Percentiles rank a stretch among this genome's conserved stretches.
phyloP scores from a whole-genome alignment of 805 yeast species.

The Sugiyamaella marilandica region DNA sequence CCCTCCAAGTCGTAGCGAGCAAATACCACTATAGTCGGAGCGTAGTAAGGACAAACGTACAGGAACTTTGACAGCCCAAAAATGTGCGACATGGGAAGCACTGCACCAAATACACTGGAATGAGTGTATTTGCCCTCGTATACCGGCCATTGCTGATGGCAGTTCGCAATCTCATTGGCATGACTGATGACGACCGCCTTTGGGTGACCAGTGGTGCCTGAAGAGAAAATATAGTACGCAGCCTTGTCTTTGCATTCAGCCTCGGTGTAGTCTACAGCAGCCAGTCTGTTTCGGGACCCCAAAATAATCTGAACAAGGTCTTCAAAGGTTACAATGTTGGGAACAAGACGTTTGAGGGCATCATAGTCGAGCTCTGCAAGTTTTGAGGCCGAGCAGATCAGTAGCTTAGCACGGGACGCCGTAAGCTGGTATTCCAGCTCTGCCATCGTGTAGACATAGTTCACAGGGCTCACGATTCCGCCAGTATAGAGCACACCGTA shows the following conservation, averaged over 20 bases:
- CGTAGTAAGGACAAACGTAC: slow-evolving; percentile 22
- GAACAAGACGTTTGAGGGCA: background rate
- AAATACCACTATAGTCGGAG: slow-evolving; percentile 24
- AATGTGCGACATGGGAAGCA: slow-evolving; percentile 32
- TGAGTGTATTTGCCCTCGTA: background rate
- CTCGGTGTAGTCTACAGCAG: background rate
- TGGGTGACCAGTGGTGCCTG: slow-evolving; percentile 97
- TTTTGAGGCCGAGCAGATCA: slow-evolving; percentile 18
- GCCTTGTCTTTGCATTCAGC: slow-evolving; percentile 6
- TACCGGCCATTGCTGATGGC: slow-evolving; percentile 21
- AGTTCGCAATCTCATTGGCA: slow-evolving; percentile 42
- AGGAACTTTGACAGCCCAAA: slow-evolving; percentile 32
- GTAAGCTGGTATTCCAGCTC: slow-evolving; percentile 31
- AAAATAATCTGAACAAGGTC: background rate
- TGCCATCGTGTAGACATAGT: slow-evolving; percentile 29
- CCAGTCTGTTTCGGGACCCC: background rate
- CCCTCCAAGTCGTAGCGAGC: slow-evolving; percentile 31
- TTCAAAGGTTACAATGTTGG: background rate
- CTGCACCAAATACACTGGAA: slow-evolving; percentile 29
- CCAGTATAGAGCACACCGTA: slow-evolving; percentile 27
- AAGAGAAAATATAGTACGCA: slow-evolving; percentile 62
- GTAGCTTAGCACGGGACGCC: slow-evolving; percentile 20
- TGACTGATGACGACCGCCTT: slow-evolving; percentile 86
- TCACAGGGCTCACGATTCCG: slow-evolving; percentile 33
- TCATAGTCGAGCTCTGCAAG: slow-evolving; percentile 8